Percentiles rank a stretch among this genome's conserved stretches.
Conservation (phyloP, 2,329 filamentous ascomycete genomes). For the Aspergillus sp. region DNA sequence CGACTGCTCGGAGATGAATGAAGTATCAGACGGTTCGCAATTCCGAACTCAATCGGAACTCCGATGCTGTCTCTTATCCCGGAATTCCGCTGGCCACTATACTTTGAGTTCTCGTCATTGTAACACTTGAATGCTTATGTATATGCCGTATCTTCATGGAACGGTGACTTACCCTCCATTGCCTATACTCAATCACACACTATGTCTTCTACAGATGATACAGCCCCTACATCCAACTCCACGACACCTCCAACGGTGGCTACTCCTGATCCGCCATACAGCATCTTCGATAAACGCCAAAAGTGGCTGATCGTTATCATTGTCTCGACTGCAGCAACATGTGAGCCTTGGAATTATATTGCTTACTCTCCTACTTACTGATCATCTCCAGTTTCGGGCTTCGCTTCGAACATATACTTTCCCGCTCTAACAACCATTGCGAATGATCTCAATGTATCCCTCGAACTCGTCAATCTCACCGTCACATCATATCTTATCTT, state of each 20-base stretch:
- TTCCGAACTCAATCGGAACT: too few species aligned
- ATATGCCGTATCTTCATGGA: too few species aligned
- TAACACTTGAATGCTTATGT: too few species aligned
- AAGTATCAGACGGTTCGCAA: too few species aligned
- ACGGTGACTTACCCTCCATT: too few species aligned
- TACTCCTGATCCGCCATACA: slow-evolving; percentile 38
- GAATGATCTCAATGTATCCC: slow-evolving; percentile 37
- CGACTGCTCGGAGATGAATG: too few species aligned
- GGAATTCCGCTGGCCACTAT: too few species aligned
- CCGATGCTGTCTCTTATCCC: too few species aligned
- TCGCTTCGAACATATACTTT: slow-evolving; percentile 49
- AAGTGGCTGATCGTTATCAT: slow-evolving; percentile 48
- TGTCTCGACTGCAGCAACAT: slow-evolving; percentile 52
- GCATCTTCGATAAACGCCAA: slow-evolving; percentile 51
- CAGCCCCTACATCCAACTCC: neutral
- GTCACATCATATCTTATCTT: slow-evolving; percentile 47
- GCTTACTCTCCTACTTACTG: neutral
- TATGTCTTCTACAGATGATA: neutral
- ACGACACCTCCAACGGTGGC: neutral
- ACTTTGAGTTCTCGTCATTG: too few species aligned
- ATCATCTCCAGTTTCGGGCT: slow-evolving; percentile 33
- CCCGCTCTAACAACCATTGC: slow-evolving; percentile 44
- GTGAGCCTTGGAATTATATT: slow-evolving; percentile 26
- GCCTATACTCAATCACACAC: too few species aligned
- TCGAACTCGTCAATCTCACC: slow-evolving; percentile 42